Conservation (phyloP, 2,329 filamentous ascomycete species). For the Sphaerulina musiva region DNA sequence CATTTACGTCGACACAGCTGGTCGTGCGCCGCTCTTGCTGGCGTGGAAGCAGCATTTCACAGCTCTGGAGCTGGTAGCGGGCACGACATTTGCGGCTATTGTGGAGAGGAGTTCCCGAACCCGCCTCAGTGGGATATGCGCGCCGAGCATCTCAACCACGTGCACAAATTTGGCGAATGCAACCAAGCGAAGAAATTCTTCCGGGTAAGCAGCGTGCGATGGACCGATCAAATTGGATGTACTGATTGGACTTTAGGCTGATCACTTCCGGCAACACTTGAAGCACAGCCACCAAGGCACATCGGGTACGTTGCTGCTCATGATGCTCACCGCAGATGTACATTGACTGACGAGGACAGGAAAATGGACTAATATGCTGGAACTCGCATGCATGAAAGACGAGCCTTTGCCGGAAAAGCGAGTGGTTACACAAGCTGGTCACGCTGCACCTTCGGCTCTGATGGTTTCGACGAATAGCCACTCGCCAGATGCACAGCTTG, state of each 20-base stretch:
- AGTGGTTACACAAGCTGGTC: conserved; percentile 7
- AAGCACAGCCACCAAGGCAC: conserved; percentile 56
- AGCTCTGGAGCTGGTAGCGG: conserved; percentile 57
- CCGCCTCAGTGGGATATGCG: conserved; percentile 84
- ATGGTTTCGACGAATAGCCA: conserved; percentile 25
- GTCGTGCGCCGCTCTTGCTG: conserved; percentile 81
- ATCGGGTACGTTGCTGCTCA: conserved; percentile 3
- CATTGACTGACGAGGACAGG: conserved; percentile 52
- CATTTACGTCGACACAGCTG: conserved; percentile 90
- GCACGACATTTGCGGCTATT: conserved; percentile 85
- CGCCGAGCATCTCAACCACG: conserved; percentile 76
- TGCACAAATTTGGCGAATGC: conserved; percentile 96
- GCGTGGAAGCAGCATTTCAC: conserved; percentile 76
- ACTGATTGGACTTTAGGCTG: conserved; percentile 46
- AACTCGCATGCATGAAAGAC: conserved; percentile 94
- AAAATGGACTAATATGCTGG: conserved; percentile 98
- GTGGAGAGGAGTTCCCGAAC: conserved; percentile 84
- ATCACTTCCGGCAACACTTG: conserved; percentile 95
- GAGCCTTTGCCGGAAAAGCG: conserved; percentile 55
- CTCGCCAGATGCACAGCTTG: conserved; percentile 13
- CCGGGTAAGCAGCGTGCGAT: conserved; percentile 39
- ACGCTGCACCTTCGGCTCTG: conserved; percentile 22
- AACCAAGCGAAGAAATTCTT: conserved; percentile 98
- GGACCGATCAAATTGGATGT: not conserved
- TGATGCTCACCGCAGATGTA: not conserved